A percentile compares a stretch with the other conserved stretches of the same genome.
phyloP scores from a whole-genome alignment of 306 rosid genomes.

The Quercus glauca region DNA sequence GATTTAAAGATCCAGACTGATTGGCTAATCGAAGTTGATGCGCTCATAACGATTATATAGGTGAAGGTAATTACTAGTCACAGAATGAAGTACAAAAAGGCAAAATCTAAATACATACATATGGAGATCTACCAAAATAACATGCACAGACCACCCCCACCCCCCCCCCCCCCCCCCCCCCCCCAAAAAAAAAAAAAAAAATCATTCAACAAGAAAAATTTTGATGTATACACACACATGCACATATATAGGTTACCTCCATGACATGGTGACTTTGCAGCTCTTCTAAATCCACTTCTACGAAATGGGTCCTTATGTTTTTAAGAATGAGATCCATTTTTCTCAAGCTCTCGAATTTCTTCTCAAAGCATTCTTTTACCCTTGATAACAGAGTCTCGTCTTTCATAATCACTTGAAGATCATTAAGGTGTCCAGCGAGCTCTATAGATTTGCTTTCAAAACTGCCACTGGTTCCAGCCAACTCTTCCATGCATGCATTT shows the following conservation, averaged over 20 bases:
- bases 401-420: constrained; percentile 67
- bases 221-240: neutral
- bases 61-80: neutral
- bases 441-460: constrained; percentile 56
- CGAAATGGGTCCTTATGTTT: constrained; percentile 44
- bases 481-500: constrained; percentile 64
- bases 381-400: constrained; percentile 51
- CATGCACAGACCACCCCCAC: neutral
- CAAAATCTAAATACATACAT: neutral
- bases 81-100: neutral
- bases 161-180: too few species aligned
- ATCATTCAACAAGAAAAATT: constrained; percentile 6
- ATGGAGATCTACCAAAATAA: neutral
- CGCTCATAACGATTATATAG: neutral
- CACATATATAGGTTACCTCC: constrained; percentile 51
- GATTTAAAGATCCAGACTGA: neutral
- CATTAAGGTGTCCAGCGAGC: constrained; percentile 51
- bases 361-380: constrained; percentile 57
- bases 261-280: constrained; percentile 33
- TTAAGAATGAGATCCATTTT: constrained; percentile 54
- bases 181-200: neutral
- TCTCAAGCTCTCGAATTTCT: constrained; percentile 55
- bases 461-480: constrained; percentile 60
- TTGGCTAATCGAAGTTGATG: neutral
- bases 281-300: constrained; percentile 40